Evolutionary conservation across 148 eudicot species (phyloP), one percentile per base, ranked within the genome.

Genomic region (Rhododendron griersonianum): DNA sequence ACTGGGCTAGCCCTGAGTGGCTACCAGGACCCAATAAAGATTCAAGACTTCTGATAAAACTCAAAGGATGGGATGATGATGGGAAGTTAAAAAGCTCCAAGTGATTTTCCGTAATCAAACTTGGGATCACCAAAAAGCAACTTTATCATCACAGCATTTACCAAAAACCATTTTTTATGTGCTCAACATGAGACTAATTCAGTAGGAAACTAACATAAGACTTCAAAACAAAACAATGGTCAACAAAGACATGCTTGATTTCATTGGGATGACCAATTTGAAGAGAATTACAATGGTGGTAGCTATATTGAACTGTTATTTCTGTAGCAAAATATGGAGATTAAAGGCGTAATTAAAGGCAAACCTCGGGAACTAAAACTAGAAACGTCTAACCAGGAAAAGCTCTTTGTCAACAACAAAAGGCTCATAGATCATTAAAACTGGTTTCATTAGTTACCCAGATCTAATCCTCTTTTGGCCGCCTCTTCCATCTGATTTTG

Each of bases 401-500:
- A 3, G 6, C 74, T 45, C 51, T 47, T 35, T 69, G n/a, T 37
- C 21, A 28, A 35, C 51, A 45, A 10, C 2, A 33, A 16, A 15
- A 19, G 25, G 47, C 44, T 18, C 10, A 11, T 30, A 35, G 15
- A 3, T 8, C 61, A 45, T 41, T 10, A 45, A 28, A 37, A 15
- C 59, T 63, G 37, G 16, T 28, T 78, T 84, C 47, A 73, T 41
- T 71, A 55, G 74, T 84, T 61, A 90, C 59, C 89, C 80, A 10
- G 93, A 78, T 81, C 91, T 89, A 53, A 86, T 83, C 57, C 92
- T 89, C 84, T 91, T 90, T 14, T 89, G 89, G n/a, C 89, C 87
- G 13, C 61, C 87, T 83, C 87, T 88, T 61, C 88, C 91, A 69
- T 90, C 90, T 2, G 91, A 91, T 86, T 81, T 87, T 45, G 69